phyloP scores from a whole-genome alignment of 768 basidiomycete genomes.

The Pisolithus albus region DNA sequence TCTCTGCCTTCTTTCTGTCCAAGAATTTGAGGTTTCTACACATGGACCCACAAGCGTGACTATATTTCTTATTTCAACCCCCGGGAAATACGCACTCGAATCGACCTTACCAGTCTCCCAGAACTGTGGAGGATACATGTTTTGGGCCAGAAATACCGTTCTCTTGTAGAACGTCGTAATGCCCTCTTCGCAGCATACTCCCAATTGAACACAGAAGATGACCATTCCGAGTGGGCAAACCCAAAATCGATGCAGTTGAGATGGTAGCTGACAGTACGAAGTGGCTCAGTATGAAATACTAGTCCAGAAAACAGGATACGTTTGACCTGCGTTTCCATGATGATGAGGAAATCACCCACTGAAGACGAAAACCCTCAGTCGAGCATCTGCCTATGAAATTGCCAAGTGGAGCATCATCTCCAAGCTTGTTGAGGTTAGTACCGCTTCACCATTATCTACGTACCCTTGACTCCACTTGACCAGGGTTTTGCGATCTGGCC shows the following conservation, averaged over 20 bases:
- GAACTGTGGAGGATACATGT: slow-evolving; percentile 41
- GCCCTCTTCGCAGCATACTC: no score
- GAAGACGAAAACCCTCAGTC: slow-evolving; percentile 78
- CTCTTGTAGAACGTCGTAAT: no score
- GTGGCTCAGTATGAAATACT: slow-evolving; percentile 84
- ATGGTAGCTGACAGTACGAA: slow-evolving; percentile 85
- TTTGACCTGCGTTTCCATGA: slow-evolving; percentile 65
- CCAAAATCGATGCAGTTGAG: slow-evolving; percentile 69
- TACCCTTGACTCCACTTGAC: not conserved
- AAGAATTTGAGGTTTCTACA: slow-evolving; percentile 93
- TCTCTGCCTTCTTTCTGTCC: slow-evolving; percentile 75
- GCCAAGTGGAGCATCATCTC: slow-evolving; percentile 73
- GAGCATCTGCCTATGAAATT: slow-evolving; percentile 76
- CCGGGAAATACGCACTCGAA: slow-evolving; percentile 47
- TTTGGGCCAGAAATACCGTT: no score
- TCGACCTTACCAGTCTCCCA: slow-evolving; percentile 64
- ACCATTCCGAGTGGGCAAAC: no score
- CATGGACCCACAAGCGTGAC: slow-evolving; percentile 91
- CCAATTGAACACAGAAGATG: no score
- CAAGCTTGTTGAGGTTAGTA: slow-evolving; percentile 71
- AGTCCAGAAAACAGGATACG: slow-evolving; percentile 59
- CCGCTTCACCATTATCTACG: not conserved
- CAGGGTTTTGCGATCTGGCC: slow-evolving; percentile 83
- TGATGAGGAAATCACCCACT: slow-evolving; percentile 47
- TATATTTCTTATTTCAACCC: slow-evolving; percentile 80